Conservation (phyloP, 805 yeast species). For the Saturnispora dispora region DNA sequence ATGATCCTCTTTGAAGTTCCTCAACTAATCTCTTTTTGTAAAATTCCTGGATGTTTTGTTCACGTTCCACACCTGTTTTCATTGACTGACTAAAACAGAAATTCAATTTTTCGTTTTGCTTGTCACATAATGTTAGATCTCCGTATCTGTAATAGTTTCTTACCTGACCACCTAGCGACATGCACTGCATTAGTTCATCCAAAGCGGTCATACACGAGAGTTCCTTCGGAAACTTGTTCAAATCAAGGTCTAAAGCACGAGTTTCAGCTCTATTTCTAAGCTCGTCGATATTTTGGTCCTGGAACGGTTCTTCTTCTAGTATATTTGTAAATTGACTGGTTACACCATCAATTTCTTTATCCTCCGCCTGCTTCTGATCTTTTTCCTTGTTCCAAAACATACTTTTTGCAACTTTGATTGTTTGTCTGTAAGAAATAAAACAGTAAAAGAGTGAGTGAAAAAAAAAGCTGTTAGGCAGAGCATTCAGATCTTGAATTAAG, state of each 20-base stretch:
- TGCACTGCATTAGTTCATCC: conserved; percentile 79
- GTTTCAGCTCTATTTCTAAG: conserved; percentile 24
- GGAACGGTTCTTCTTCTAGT: not conserved
- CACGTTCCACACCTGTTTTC: conserved; percentile 43
- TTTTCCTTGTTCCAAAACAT: not conserved
- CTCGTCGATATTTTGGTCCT: conserved; percentile 4
- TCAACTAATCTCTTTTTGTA: conserved; percentile 55
- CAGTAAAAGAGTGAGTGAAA: not conserved
- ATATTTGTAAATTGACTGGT: not conserved
- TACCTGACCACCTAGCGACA: conserved; percentile 84
- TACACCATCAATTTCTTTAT: not conserved
- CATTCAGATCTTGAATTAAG: not conserved
- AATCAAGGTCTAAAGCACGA: conserved; percentile 21
- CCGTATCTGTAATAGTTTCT: conserved; percentile 82
- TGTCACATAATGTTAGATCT: conserved; percentile 58
- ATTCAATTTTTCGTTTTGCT: conserved; percentile 64
- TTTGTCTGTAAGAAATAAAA: not conserved
- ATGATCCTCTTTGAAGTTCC: conserved; percentile 57
- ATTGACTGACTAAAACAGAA: conserved; percentile 62
- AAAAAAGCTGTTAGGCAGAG: not conserved
- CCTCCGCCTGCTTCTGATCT: not conserved
- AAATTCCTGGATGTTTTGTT: conserved; percentile 52
- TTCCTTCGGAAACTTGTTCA: conserved; percentile 27
- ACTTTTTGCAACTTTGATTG: not conserved
- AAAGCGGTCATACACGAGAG: conserved; percentile 75